phyloP scores from a whole-genome alignment of 805 yeast genomes.

The Yueomyces sp. region DNA sequence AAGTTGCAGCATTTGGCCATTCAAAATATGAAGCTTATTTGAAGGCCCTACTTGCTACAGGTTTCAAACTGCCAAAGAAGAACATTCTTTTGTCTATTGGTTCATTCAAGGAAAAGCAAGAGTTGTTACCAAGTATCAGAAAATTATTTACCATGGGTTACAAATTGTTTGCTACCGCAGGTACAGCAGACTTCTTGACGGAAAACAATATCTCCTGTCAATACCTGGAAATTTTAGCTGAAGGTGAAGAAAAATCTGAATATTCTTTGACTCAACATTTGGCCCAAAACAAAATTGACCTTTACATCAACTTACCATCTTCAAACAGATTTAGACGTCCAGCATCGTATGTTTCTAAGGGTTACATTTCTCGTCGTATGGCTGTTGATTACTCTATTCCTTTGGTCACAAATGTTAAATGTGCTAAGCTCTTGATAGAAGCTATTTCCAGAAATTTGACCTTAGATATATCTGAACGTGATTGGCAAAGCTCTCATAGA shows the following conservation, averaged over 20 bases:
- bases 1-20: slow-evolving; percentile 93
- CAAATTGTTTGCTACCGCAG: slow-evolving; percentile 92
- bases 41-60: slow-evolving; percentile 89
- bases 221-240: slow-evolving; percentile 80
- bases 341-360: slow-evolving; percentile 93
- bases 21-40: slow-evolving; percentile 95
- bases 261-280: slow-evolving; percentile 92
- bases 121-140: slow-evolving; percentile 76
- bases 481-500: slow-evolving; percentile 82
- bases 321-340: slow-evolving; percentile 97
- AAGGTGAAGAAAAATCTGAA: slow-evolving; percentile 74
- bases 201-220: slow-evolving; percentile 92
- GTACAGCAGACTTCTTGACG: slow-evolving; percentile 95
- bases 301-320: slow-evolving; percentile 94
- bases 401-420: slow-evolving; percentile 90
- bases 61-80: slow-evolving; percentile 89
- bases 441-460: slow-evolving; percentile 63
- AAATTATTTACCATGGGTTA: slow-evolving; percentile 74
- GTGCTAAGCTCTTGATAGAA: slow-evolving; percentile 90
- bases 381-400: slow-evolving; percentile 99
- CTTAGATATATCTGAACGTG: slow-evolving; percentile 63
- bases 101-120: slow-evolving; percentile 91
- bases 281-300: slow-evolving; percentile 91
- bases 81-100: slow-evolving; percentile 90
- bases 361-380: slow-evolving; percentile 98